Conservation (phyloP, 805 yeast genomes). For the Maudiozyma barnettii region DNA sequence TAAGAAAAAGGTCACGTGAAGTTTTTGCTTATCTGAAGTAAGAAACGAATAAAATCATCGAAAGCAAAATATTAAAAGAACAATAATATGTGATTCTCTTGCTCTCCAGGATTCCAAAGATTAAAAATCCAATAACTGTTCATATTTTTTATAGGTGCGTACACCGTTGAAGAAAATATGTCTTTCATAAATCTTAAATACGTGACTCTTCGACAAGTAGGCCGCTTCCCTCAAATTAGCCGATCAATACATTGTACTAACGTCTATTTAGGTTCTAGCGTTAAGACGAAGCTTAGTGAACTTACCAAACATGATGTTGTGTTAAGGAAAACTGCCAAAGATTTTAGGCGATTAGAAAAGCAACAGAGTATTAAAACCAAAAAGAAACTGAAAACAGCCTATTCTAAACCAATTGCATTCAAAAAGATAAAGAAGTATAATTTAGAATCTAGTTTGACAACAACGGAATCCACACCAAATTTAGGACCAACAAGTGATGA, state of each 20-base stretch:
- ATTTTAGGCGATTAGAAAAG: conserved; percentile 10
- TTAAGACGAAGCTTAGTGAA: conserved; percentile 13
- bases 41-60: too few species aligned
- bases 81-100: too few species aligned
- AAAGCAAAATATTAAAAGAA: too few species aligned
- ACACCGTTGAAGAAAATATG: too few species aligned
- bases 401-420: conserved; percentile 21
- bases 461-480: conserved; percentile 3
- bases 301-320: conserved; percentile 10
- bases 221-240: neutral
- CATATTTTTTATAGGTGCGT: too few species aligned
- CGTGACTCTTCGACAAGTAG: too few species aligned
- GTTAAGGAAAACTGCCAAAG: conserved; percentile 14
- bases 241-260: neutral
- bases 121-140: too few species aligned
- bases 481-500: conserved; percentile 32
- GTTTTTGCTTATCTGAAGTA: too few species aligned
- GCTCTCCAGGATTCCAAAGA: too few species aligned
- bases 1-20: neutral
- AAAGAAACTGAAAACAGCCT: conserved; percentile 19
- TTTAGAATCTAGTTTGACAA: neutral
- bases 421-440: conserved; percentile 13
- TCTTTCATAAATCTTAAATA: too few species aligned
- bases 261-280: conserved; percentile 5
- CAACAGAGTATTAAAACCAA: conserved; percentile 13